phyloP scores from a whole-genome alignment of 2,329 filamentous ascomycete genomes.

The Verticillium nonalfalfae region DNA sequence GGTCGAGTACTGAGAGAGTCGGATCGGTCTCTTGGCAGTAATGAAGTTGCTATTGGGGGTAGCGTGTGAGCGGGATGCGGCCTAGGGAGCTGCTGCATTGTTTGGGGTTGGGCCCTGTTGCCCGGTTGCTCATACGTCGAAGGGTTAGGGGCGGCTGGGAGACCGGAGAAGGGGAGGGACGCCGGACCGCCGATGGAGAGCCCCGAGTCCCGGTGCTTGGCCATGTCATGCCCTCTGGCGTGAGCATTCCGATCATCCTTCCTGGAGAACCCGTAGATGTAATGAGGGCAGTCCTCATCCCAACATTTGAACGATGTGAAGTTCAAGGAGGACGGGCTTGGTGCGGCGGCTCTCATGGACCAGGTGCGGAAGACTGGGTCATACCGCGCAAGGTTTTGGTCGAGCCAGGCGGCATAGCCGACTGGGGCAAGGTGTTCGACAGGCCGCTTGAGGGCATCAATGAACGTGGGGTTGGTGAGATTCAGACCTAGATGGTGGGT shows the following conservation, averaged over 20 bases:
- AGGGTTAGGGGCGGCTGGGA: conserved; percentile 22
- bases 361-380: conserved; percentile 39
- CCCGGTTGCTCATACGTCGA: conserved; percentile 16
- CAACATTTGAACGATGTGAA: conserved; percentile 46
- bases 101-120: conserved; percentile 11
- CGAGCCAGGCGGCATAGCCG: conserved; percentile 45
- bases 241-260: conserved; percentile 46
- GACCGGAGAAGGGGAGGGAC: conserved; percentile 25
- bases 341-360: conserved; percentile 24
- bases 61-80: conserved; percentile 24
- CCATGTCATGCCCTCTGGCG: conserved; percentile 34
- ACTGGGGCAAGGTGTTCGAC: conserved; percentile 33
- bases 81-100: conserved; percentile 33
- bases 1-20: conserved; percentile 33
- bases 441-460: conserved; percentile 29
- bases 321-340: conserved; percentile 9
- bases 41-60: conserved; percentile 25
- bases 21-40: conserved; percentile 29
- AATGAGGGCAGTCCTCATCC: conserved; percentile 48
- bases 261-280: conserved; percentile 50
- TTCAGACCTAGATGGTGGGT: conserved; percentile 29
- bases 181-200: conserved; percentile 31
- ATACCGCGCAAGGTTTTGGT: conserved; percentile 41
- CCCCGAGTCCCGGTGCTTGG: conserved; percentile 35
- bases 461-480: conserved; percentile 30